phyloP scores from a whole-genome alignment of 768 basidiomycete genomes.

The Phylloporus scabripes region DNA sequence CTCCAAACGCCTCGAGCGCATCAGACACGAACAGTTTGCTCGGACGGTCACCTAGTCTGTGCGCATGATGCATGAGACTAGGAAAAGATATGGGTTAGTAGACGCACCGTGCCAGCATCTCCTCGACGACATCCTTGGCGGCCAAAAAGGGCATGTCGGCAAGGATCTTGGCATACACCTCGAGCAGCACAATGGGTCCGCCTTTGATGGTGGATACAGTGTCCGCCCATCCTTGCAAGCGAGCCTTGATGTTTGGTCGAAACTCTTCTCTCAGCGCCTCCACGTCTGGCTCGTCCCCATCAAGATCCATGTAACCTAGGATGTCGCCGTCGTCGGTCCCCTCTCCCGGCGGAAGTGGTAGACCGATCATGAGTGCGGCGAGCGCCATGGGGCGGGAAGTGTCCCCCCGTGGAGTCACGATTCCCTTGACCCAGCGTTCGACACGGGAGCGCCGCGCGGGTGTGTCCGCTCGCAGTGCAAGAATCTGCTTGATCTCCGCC shows the following conservation, averaged over 20 bases:
- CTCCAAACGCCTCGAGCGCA: constrained; percentile 42
- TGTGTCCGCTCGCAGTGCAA: constrained; percentile 37
- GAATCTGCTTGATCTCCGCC: constrained; percentile 40
- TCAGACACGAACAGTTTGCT: constrained; percentile 49
- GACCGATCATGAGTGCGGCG: constrained; percentile 60
- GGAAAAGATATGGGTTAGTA: neutral
- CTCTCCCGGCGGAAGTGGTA: constrained; percentile 38
- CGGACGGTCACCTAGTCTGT: constrained; percentile 49
- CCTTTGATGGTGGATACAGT: constrained; percentile 37
- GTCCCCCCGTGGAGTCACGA: constrained; percentile 36
- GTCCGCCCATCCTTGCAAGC: constrained; percentile 55
- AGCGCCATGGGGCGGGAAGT: constrained; percentile 51
- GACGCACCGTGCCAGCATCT: constrained; percentile 51
- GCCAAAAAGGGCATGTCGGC: constrained; percentile 55
- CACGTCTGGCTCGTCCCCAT: constrained; percentile 48
- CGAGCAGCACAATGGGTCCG: constrained; percentile 32
- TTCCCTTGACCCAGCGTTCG: constrained; percentile 47
- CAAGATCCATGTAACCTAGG: constrained; percentile 46
- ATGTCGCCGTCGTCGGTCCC: constrained; percentile 42
- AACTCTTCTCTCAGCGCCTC: constrained; percentile 60
- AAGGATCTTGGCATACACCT: constrained; percentile 41
- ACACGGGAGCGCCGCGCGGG: constrained; percentile 43
- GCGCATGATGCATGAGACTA: neutral
- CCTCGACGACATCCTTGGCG: constrained; percentile 46
- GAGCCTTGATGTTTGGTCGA: constrained; percentile 48